Conservation (phyloP, 768 basidiomycete species). For the Pleurotus platypus region DNA sequence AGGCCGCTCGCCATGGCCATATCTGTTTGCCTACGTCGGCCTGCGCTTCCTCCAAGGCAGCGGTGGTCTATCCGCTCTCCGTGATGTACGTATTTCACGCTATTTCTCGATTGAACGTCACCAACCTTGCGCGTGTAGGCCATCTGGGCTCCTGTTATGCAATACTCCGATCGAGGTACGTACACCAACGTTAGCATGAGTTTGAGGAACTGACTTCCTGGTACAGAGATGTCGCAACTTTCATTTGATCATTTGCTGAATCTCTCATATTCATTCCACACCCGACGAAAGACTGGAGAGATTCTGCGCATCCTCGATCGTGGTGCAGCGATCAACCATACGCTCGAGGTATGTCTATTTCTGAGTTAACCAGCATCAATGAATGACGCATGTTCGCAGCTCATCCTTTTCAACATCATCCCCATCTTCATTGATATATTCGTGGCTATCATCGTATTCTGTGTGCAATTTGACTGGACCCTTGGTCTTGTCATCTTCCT, state of each 20-base stretch:
- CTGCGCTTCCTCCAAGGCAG: conserved; percentile 74
- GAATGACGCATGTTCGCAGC: conserved; percentile 30
- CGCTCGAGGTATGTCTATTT: conserved; percentile 52
- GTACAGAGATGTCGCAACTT: conserved; percentile 76
- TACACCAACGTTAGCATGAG: neutral
- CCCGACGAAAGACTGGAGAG: conserved; percentile 81
- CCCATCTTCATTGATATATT: conserved; percentile 82
- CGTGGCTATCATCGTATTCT: conserved; percentile 68
- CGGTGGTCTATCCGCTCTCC: conserved; percentile 70
- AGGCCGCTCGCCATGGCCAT: conserved; percentile 58
- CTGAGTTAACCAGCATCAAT: neutral
- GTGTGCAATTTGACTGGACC: conserved; percentile 59
- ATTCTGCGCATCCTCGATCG: conserved; percentile 78
- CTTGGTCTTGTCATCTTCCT: conserved; percentile 64
- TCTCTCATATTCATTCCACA: conserved; percentile 82
- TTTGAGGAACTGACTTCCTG: neutral
- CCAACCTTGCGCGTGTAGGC: conserved; percentile 29
- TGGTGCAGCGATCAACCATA: conserved; percentile 83
- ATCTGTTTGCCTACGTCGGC: conserved; percentile 63
- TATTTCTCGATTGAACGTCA: neutral
- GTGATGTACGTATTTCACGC: conserved; percentile 36
- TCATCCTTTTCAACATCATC: conserved; percentile 78
- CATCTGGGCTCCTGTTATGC: conserved; percentile 87
- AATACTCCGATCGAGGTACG: conserved; percentile 74
- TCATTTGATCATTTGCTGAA: conserved; percentile 87